Conservation (phyloP, 345 rosid genomes). For the Odontarrhena argentea region DNA sequence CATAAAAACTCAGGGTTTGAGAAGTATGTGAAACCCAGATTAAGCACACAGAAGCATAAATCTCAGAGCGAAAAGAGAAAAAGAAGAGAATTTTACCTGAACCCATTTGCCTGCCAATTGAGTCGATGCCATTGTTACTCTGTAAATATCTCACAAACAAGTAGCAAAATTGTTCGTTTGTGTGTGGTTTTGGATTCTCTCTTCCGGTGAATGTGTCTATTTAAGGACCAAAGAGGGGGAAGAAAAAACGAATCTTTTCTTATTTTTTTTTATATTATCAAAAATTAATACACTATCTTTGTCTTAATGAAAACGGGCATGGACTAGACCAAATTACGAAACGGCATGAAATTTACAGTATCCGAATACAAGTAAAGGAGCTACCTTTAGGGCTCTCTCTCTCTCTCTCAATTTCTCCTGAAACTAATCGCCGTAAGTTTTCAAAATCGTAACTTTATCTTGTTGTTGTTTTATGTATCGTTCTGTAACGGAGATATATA, state of each 20-base stretch:
- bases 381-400: too few relatives aligned
- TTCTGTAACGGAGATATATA: too few relatives aligned
- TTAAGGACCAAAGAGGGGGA: conserved; percentile 13
- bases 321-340: neutral
- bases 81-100: conserved; percentile 48
- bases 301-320: conserved; percentile 13
- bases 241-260: neutral
- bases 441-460: too few relatives aligned
- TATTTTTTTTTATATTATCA: too few relatives aligned
- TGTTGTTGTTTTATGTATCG: too few relatives aligned
- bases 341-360: conserved; percentile 27
- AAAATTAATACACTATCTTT: too few relatives aligned
- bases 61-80: neutral
- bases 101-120: conserved; percentile 62
- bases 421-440: too few relatives aligned
- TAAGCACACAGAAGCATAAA: neutral
- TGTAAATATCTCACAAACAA: too few relatives aligned
- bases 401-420: too few relatives aligned
- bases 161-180: neutral
- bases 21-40: neutral
- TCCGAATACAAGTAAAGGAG: too few relatives aligned
- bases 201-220: neutral
- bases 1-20: neutral
- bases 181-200: neutral
- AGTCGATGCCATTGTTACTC: conserved; percentile 45